phyloP scores from a whole-genome alignment of 148 eudicot genomes.

The Amaranthus cruentus region DNA sequence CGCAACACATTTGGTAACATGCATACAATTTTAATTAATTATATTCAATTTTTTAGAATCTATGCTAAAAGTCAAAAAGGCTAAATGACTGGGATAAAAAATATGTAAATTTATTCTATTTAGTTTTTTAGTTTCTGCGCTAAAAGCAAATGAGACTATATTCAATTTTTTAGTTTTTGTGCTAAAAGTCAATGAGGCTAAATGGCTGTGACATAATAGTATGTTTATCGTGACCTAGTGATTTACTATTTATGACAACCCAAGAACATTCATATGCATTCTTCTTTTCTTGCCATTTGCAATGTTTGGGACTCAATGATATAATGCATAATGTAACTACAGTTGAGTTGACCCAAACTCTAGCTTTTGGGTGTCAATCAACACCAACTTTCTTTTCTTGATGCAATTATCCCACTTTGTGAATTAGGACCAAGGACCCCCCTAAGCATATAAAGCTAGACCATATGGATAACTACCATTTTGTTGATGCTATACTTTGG shows the following conservation, averaged over 20 bases:
- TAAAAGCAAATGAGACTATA: too few relatives aligned
- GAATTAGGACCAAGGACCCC: not conserved
- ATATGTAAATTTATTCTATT: too few relatives aligned
- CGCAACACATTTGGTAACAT: too few relatives aligned
- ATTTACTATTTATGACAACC: not conserved
- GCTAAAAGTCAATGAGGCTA: too few relatives aligned
- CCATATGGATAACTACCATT: conserved; percentile 14
- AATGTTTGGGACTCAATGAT: not conserved
- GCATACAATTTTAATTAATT: too few relatives aligned
- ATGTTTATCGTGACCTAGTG: not conserved
- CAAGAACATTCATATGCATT: not conserved
- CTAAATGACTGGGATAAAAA: too few relatives aligned
- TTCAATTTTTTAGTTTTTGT: too few relatives aligned
- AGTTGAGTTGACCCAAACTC: conserved; percentile 2
- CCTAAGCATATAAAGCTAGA: not conserved
- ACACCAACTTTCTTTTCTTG: not conserved
- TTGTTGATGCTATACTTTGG: not conserved
- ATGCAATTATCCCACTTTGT: not conserved
- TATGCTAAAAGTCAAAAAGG: too few relatives aligned
- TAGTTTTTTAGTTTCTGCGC: too few relatives aligned
- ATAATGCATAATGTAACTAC: not conserved
- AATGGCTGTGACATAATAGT: too few relatives aligned
- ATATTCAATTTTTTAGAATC: too few relatives aligned
- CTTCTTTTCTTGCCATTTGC: not conserved
- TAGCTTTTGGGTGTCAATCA: conserved; percentile 13